These are phyloP conservation scores for Rhynchospora pubera DNA, from an alignment of 176 grass and related monocot species.

Conservation along the genomic window DNA sequence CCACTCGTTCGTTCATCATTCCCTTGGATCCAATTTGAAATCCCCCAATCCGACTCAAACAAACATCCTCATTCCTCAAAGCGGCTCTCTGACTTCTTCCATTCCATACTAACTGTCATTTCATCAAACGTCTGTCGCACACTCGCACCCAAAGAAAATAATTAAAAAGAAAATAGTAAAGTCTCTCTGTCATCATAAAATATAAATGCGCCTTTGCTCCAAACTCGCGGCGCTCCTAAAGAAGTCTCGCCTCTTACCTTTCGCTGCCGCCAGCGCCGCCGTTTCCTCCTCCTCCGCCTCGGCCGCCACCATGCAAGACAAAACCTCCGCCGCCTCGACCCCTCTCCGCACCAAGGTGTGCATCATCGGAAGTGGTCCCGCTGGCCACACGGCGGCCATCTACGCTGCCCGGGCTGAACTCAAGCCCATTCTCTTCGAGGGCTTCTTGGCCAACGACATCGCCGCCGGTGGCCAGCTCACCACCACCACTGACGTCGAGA, in stretches of 20 bases:
- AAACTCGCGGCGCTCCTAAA: slow-evolving; percentile 58
- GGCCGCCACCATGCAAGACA: slow-evolving; percentile 41
- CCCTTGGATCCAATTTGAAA: not conserved
- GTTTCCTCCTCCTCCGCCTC: not conserved
- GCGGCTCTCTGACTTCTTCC: not conserved
- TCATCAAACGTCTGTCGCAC: not conserved
- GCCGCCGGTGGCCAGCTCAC: slow-evolving; percentile 82
- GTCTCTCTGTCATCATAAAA: not conserved
- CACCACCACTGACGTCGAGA: slow-evolving; percentile 97
- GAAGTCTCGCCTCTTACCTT: slow-evolving; percentile 37
- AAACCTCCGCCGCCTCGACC: slow-evolving; percentile 12
- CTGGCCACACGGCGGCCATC: slow-evolving; percentile 88
- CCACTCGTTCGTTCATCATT: not conserved
- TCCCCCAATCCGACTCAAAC: not conserved
- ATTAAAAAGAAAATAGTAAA: not conserved
- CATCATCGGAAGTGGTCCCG: slow-evolving; percentile 90
- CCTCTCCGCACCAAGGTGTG: slow-evolving; percentile 62
- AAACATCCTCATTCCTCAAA: no score
- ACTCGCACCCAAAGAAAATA: not conserved
- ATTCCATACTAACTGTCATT: not conserved
- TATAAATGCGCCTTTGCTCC: slow-evolving; percentile 30
- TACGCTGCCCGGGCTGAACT: slow-evolving; percentile 87
- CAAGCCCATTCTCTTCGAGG: slow-evolving; percentile 84
- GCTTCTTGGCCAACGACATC: slow-evolving; percentile 89
- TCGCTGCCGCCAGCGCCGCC: slow-evolving; percentile 8